Percentiles rank a stretch among this genome's conserved stretches.
Conservation (phyloP, 768 basidiomycete species). For the Leccinum subtestaceum region DNA sequence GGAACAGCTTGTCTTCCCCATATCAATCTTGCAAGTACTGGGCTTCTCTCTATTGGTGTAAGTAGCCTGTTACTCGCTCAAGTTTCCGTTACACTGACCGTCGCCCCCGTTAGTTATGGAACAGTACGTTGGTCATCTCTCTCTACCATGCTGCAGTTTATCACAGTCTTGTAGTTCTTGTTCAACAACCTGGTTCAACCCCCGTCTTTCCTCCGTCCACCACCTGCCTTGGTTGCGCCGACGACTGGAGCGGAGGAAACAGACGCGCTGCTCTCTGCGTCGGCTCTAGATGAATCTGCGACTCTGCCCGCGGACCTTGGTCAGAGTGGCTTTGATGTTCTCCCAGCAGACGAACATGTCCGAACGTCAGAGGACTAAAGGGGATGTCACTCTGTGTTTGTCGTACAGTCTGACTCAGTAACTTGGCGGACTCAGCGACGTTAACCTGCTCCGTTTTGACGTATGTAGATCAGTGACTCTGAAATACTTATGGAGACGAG, state of each 20-base stretch:
- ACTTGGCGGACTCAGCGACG: neutral
- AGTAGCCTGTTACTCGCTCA: constrained; percentile 34
- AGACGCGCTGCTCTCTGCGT: constrained; percentile 43
- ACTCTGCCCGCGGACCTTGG: constrained; percentile 76
- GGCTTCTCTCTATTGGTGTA: constrained; percentile 91
- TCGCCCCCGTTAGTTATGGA: constrained; percentile 59
- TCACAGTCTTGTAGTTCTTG: constrained; percentile 54
- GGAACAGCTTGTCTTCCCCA: constrained; percentile 82
- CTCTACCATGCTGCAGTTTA: constrained; percentile 7
- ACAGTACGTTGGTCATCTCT: constrained; percentile 50
- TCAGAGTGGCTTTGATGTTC: constrained; percentile 80
- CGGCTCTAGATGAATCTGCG: constrained; percentile 75
- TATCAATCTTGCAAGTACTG: constrained; percentile 75
- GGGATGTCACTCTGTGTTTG: neutral
- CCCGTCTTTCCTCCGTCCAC: constrained; percentile 59
- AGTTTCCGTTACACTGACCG: constrained; percentile 9
- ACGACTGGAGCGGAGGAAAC: constrained; percentile 54
- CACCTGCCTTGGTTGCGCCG: constrained; percentile 29
- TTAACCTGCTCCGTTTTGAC: neutral
- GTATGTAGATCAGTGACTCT: neutral
- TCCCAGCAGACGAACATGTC: constrained; percentile 47
- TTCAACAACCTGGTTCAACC: constrained; percentile 80
- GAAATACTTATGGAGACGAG: neutral
- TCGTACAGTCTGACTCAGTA: neutral
- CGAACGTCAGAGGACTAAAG: constrained; percentile 17